phyloP scores from a whole-genome alignment of 2,329 filamentous ascomycete species.

The Cladophialophora immunda region DNA sequence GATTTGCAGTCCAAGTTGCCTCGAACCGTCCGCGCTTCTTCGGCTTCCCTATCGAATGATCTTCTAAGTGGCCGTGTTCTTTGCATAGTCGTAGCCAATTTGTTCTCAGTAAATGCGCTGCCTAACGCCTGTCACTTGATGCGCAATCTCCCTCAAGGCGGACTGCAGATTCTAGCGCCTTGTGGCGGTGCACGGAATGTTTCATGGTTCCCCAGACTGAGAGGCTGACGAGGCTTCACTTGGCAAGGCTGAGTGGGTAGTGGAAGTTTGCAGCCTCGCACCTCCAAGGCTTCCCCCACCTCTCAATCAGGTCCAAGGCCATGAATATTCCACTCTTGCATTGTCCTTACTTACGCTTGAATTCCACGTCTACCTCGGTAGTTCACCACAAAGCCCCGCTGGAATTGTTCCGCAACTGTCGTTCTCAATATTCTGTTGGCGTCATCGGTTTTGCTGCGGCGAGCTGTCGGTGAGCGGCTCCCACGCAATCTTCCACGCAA shows the following conservation, averaged over 20 bases:
- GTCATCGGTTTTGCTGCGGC: background rate
- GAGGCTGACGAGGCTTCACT: constrained; percentile 6
- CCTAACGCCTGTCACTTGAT: background rate
- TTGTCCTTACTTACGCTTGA: too few species aligned
- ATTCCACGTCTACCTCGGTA: background rate
- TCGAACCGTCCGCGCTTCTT: background rate
- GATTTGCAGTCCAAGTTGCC: background rate
- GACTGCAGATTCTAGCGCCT: constrained; percentile 3
- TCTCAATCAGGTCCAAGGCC: background rate
- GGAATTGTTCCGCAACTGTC: background rate
- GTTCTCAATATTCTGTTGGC: background rate
- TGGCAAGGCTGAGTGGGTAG: background rate
- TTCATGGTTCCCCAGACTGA: constrained; percentile 14
- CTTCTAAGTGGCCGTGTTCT: background rate
- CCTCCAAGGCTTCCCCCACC: background rate
- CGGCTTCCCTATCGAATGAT: background rate
- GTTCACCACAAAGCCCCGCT: background rate
- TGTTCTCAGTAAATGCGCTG: background rate
- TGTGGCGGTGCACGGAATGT: constrained; percentile 21
- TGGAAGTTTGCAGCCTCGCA: background rate
- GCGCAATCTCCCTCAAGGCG: constrained; percentile 14
- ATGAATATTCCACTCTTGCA: too few species aligned
- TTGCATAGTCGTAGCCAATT: background rate
- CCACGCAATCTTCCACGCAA: constrained; percentile 23
- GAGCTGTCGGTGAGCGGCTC: background rate